Conservation (phyloP, 345 rosid genomes). For the Carallia brachiata region DNA sequence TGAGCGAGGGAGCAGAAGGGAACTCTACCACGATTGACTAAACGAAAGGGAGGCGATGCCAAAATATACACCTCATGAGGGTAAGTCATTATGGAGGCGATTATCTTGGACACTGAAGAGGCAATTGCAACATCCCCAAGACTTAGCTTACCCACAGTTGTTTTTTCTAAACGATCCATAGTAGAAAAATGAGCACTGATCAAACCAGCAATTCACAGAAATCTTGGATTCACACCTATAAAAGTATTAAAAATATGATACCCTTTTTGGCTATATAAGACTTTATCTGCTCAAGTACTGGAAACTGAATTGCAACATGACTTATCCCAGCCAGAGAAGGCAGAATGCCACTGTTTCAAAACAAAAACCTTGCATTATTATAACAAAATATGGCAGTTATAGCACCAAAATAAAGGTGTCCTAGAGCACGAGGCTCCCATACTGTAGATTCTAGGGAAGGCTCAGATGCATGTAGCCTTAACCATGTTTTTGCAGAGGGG, state of each 20-base stretch:
- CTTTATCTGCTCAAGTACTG: slow-evolving; percentile 90
- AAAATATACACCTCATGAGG: slow-evolving; percentile 78
- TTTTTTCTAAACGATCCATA: slow-evolving; percentile 49
- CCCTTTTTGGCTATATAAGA: slow-evolving; percentile 67
- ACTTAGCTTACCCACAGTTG: slow-evolving; percentile 55
- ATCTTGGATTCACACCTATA: slow-evolving; percentile 2
- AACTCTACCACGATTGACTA: background rate
- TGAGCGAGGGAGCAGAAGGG: background rate
- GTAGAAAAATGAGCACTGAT: slow-evolving; percentile 26
- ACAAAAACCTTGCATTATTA: slow-evolving; percentile 12
- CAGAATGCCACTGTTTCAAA: slow-evolving; percentile 75
- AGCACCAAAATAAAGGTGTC: background rate
- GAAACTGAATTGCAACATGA: slow-evolving; percentile 97
- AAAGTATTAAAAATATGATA: slow-evolving; percentile 23
- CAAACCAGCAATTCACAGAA: background rate
- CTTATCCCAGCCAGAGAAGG: slow-evolving; percentile 92
- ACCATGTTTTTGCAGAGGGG: too few species aligned
- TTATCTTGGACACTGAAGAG: slow-evolving; percentile 72
- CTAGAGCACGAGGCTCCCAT: background rate
- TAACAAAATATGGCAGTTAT: background rate
- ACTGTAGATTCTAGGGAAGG: too few species aligned
- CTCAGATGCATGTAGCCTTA: too few species aligned
- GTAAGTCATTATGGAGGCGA: slow-evolving; percentile 80
- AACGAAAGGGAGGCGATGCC: background rate
- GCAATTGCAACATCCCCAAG: slow-evolving; percentile 70